These are phyloP conservation scores for Dioscorea zingiberensis DNA, from an alignment of 106 monocot genomes.

Conservation along the genomic window DNA sequence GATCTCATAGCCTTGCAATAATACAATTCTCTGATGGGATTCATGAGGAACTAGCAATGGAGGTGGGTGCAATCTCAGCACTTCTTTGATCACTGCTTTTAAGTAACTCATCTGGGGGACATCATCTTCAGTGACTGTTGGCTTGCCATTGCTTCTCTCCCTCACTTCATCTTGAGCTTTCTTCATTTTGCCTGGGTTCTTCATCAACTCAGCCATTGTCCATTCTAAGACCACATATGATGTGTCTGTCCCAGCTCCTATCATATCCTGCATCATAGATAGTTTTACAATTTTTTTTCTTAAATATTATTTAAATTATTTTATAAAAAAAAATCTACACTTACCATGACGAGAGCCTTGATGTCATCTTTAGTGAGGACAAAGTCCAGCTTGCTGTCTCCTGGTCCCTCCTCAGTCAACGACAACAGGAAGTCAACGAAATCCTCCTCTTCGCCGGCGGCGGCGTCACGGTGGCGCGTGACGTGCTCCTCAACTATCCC, in stretches of 20 bases:
- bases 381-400: background rate
- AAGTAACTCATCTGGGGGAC: conserved; percentile 1
- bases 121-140: background rate
- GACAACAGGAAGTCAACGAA: conserved; percentile 13
- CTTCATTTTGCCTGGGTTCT: conserved; percentile 6
- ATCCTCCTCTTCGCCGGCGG: background rate
- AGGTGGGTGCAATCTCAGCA: conserved; percentile 5
- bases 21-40: background rate
- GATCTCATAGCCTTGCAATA: background rate
- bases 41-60: conserved; percentile 5
- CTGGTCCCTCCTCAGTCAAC: background rate
- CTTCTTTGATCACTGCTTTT: conserved; percentile 12
- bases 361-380: background rate
- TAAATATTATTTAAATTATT: no score
- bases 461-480: background rate
- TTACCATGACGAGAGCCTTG: conserved; percentile 9
- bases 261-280: conserved; percentile 13
- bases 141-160: background rate
- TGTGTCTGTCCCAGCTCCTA: conserved; percentile 5
- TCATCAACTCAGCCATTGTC: conserved; percentile 6
- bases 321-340: background rate
- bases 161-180: conserved; percentile 5
- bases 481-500: conserved; percentile 7
- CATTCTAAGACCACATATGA: background rate
- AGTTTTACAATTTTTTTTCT: no score